phyloP scores from a whole-genome alignment of 1,284 basidiomycete genomes.

The Cutaneotrichosporon cavernicola region DNA sequence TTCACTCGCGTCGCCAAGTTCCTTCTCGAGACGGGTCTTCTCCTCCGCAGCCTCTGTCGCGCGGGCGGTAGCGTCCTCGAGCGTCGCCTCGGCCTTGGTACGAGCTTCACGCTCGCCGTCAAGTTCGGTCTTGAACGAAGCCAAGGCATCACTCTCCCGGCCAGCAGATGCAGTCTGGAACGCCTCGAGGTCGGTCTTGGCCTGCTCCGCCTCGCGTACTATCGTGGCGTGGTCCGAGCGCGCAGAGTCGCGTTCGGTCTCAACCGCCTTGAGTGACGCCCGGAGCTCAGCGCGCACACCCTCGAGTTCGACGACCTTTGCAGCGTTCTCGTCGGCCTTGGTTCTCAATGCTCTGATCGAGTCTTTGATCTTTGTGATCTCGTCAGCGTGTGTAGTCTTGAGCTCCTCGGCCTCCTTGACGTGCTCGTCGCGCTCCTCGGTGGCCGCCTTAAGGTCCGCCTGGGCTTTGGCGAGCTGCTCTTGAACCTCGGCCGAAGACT shows the following conservation, averaged over 20 bases:
- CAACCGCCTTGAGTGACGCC: slow-evolving; percentile 13
- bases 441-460: slow-evolving; percentile 15
- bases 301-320: slow-evolving; percentile 17
- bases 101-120: slow-evolving; percentile 14
- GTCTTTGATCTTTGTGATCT: slow-evolving; percentile 19
- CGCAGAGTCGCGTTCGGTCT: slow-evolving; percentile 15
- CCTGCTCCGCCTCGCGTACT: slow-evolving; percentile 15
- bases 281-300: slow-evolving; percentile 14
- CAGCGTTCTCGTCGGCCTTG: slow-evolving; percentile 14
- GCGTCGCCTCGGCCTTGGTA: slow-evolving; percentile 5
- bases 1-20: slow-evolving; percentile 3
- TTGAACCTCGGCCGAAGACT: slow-evolving; percentile 40
- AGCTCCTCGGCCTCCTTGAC: slow-evolving; percentile 9
- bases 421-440: slow-evolving; percentile 11
- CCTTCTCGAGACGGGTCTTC: slow-evolving; percentile 10
- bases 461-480: slow-evolving; percentile 28
- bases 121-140: slow-evolving; percentile 31
- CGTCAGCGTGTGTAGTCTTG: slow-evolving; percentile 8
- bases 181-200: slow-evolving; percentile 9
- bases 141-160: slow-evolving; percentile 31
- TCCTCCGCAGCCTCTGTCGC: not conserved
- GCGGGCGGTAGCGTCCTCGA: slow-evolving; percentile 7
- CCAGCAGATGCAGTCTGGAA: slow-evolving; percentile 8
- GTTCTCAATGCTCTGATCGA: slow-evolving; percentile 5
- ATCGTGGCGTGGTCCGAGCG: not conserved